These are phyloP conservation scores for Ambrosiella beaveri DNA, from an alignment of 2,329 filamentous ascomycete genomes.

Conservation along the genomic window DNA sequence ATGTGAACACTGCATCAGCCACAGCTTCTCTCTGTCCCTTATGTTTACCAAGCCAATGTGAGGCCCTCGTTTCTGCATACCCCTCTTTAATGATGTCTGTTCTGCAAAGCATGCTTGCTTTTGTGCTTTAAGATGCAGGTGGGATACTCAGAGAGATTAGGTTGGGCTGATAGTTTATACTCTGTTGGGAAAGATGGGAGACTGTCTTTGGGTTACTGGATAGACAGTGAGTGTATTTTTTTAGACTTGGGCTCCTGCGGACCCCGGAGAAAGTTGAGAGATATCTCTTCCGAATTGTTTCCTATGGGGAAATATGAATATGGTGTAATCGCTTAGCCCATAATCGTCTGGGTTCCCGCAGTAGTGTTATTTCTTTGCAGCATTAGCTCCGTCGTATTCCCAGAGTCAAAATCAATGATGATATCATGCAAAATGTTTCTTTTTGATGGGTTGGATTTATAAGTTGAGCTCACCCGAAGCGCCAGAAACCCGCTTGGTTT, in stretches of 20 bases:
- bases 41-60: neutral
- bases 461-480: too few species aligned
- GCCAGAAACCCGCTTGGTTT: too few species aligned
- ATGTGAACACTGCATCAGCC: too few species aligned
- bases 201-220: neutral
- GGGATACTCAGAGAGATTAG: neutral
- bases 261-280: neutral
- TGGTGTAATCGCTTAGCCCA: neutral
- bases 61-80: neutral
- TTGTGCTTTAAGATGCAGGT: neutral
- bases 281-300: neutral
- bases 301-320: neutral
- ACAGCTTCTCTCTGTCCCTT: neutral
- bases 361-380: neutral
- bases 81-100: neutral
- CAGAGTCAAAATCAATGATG: too few species aligned
- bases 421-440: too few species aligned
- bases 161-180: neutral
- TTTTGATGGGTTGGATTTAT: too few species aligned
- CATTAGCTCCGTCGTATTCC: too few species aligned
- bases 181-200: neutral
- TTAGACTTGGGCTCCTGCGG: neutral
- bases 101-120: neutral
- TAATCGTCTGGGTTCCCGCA: neutral
- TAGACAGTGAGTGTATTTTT: neutral